Conservation (phyloP, 305 asterid species). For the Plantago coronopus region DNA sequence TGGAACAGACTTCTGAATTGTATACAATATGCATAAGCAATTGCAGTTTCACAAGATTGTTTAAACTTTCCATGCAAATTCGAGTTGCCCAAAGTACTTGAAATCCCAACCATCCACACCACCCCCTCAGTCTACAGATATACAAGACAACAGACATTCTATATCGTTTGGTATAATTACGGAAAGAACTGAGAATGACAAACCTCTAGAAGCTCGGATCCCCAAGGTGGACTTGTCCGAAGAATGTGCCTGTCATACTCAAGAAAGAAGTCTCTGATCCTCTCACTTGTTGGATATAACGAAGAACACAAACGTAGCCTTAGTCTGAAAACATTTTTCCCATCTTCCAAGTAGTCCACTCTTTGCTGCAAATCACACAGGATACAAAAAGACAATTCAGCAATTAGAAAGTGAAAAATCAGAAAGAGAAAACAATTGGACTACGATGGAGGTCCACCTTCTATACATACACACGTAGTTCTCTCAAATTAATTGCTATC, state of each 20-base stretch:
- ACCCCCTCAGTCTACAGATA: no score
- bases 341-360: constrained; percentile 92
- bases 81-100: no score
- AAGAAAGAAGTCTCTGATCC: constrained; percentile 95
- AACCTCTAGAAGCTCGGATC: constrained; percentile 99
- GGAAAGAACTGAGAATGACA: constrained; percentile 6
- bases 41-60: constrained; percentile 15
- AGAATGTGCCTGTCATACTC: constrained; percentile 97
- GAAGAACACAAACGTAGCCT: constrained; percentile 93
- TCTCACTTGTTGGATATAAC: constrained; percentile 88
- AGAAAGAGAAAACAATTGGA: no score
- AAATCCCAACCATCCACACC: no score
- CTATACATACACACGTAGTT: no score
- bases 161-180: constrained; percentile 8
- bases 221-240: constrained; percentile 99
- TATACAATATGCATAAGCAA: constrained; percentile 21
- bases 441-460: no score
- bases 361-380: constrained; percentile 63
- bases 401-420: constrained; percentile 10
- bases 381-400: constrained; percentile 4
- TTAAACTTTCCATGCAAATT: neutral
- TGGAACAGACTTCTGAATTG: neutral
- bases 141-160: no score
- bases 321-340: constrained; percentile 80
- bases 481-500: no score